phyloP scores from a whole-genome alignment of 2,329 filamentous ascomycete species.

The Fusarium oxysporum region DNA sequence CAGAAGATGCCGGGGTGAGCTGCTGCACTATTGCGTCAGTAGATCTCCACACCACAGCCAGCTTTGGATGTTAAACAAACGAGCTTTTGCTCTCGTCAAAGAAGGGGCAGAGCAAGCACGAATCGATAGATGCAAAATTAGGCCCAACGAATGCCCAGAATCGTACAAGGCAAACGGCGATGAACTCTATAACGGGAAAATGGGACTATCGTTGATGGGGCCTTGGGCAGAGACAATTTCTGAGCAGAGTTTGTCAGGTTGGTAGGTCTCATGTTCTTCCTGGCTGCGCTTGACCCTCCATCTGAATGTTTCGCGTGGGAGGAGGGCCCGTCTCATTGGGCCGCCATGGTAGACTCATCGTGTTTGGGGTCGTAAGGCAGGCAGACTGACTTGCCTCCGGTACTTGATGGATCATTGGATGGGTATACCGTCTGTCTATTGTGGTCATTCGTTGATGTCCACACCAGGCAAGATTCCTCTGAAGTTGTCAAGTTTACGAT shows the following conservation, averaged over 20 bases:
- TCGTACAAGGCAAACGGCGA: constrained; percentile 1
- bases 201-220: constrained; percentile 10
- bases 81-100: constrained; percentile 23
- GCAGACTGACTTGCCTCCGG: constrained; percentile 29
- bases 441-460: constrained; percentile 14
- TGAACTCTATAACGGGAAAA: constrained; percentile 11
- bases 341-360: constrained; percentile 40
- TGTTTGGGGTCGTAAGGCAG: constrained; percentile 31
- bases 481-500: background rate
- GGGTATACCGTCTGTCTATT: background rate
- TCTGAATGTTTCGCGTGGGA: constrained; percentile 42
- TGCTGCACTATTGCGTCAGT: constrained; percentile 48
- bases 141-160: constrained; percentile 14
- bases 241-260: constrained; percentile 27
- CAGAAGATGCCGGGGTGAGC: constrained; percentile 30
- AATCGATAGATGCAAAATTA: constrained; percentile 8
- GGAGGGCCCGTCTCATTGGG: constrained; percentile 41
- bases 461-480: background rate
- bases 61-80: constrained; percentile 31
- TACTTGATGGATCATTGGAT: constrained; percentile 23
- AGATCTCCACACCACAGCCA: constrained; percentile 36
- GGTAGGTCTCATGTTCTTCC: constrained; percentile 44
- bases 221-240: constrained; percentile 32
- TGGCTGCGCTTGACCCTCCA: constrained; percentile 44
- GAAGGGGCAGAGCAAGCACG: constrained; percentile 4